These are phyloP conservation scores for Coniferiporia sulphurascens DNA, from an alignment of 1,284 basidiomycete genomes.

Conservation along the genomic window DNA sequence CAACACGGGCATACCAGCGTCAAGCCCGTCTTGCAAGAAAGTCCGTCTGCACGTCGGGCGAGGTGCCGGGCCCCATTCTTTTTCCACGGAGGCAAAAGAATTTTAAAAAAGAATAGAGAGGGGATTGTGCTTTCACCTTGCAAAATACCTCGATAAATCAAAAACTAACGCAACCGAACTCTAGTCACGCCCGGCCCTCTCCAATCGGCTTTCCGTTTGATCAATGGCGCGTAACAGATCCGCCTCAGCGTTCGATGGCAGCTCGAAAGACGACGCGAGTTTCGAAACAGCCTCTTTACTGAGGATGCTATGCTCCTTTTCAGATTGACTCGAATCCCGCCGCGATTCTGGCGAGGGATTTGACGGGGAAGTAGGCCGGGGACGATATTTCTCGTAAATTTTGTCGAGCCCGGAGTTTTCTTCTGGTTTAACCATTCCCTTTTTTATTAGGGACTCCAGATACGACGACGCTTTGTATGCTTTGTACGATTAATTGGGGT, in stretches of 20 bases:
- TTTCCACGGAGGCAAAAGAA: too few species aligned
- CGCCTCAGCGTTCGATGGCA: conserved; percentile 41
- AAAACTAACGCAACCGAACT: neutral
- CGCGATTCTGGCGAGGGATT: neutral
- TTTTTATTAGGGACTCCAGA: conserved; percentile 52
- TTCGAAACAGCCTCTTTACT: conserved; percentile 47
- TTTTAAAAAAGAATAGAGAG: too few species aligned
- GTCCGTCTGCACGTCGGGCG: too few species aligned
- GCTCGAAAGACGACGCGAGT: conserved; percentile 42
- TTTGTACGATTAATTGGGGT: conserved; percentile 26
- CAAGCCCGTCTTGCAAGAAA: too few species aligned
- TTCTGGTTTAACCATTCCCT: conserved; percentile 50
- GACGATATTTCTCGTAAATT: conserved; percentile 44
- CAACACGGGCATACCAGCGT: too few species aligned
- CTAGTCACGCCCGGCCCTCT: neutral
- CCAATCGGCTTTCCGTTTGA: conserved; percentile 34
- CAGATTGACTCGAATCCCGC: neutral
- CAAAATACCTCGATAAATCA: neutral
- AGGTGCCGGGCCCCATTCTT: too few species aligned
- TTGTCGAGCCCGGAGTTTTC: conserved; percentile 49
- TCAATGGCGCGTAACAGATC: conserved; percentile 63
- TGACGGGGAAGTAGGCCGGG: conserved; percentile 8
- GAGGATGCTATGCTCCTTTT: conserved; percentile 36
- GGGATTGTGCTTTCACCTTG: neutral
- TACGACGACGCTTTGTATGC: conserved; percentile 72